These are phyloP conservation scores for Bipolaris gigantea DNA, from an alignment of 2,329 filamentous ascomycete species.

Conservation along the genomic window DNA sequence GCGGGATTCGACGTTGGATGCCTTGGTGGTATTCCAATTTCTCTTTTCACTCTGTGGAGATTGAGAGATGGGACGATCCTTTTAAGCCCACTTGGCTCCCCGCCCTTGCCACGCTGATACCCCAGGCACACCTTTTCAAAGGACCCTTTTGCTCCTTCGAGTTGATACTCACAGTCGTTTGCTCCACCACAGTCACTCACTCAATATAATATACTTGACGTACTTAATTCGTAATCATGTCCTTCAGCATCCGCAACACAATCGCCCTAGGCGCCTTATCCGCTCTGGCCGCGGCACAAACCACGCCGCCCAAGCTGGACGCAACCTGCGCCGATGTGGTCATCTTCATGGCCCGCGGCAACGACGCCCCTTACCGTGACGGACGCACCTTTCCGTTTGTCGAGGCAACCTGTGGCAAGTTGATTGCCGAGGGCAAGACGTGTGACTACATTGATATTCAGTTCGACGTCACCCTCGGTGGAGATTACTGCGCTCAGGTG, in stretches of 20 bases:
- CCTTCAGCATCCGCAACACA: constrained; percentile 24
- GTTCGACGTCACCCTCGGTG: constrained; percentile 18
- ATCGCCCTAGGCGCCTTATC: constrained; percentile 23
- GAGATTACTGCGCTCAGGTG: constrained; percentile 24
- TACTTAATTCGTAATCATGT: constrained; percentile 27
- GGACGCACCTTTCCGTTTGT: constrained; percentile 23
- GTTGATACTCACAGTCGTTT: neutral
- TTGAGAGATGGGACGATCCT: neutral
- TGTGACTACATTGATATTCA: constrained; percentile 30
- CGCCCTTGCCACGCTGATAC: neutral
- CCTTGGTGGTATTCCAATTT: neutral
- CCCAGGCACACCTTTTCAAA: constrained; percentile 1
- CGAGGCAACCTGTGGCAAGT: constrained; percentile 25
- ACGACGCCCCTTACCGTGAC: constrained; percentile 27
- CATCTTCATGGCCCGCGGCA: constrained; percentile 30
- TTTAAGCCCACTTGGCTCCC: neutral
- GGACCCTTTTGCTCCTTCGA: constrained; percentile 4
- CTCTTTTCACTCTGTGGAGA: neutral
- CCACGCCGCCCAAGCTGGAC: constrained; percentile 32
- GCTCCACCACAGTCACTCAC: neutral
- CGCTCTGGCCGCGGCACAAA: constrained; percentile 14
- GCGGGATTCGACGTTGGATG: neutral
- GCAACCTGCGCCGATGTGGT: constrained; percentile 25
- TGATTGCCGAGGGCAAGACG: constrained; percentile 23
- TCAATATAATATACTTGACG: neutral